These are phyloP conservation scores for Cytospora piceae DNA, from an alignment of 2,329 filamentous ascomycete species.

Conservation along the genomic window DNA sequence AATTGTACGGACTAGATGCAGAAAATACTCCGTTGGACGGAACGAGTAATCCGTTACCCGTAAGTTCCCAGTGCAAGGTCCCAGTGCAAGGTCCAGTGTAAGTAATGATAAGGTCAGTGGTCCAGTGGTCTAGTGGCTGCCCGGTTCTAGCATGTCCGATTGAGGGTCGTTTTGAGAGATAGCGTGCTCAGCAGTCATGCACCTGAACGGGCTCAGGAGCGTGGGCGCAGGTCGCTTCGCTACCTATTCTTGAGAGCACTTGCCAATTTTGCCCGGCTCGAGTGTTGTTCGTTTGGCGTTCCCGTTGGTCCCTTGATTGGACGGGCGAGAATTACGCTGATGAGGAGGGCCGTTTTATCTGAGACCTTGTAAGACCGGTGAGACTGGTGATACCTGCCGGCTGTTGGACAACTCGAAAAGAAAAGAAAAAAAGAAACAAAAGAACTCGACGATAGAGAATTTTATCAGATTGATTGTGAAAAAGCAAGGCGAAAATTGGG, in stretches of 20 bases:
- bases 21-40: constrained; percentile 17
- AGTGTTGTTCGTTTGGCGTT: constrained; percentile 3
- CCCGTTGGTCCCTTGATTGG: constrained; percentile 7
- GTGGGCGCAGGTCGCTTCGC: not conserved
- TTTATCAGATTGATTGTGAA: not conserved
- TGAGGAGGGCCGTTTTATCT: constrained; percentile 3
- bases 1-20: not conserved
- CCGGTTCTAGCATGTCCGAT: constrained; percentile 4
- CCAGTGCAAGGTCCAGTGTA: no score
- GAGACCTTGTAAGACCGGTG: constrained; percentile 14
- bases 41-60: constrained; percentile 16
- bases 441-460: not conserved
- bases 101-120: no score
- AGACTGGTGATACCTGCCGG: not conserved
- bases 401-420: not conserved
- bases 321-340: not conserved
- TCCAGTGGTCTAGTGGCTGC: constrained; percentile 1
- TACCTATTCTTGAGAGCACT: not conserved
- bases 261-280: constrained; percentile 1
- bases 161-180: constrained; percentile 2
- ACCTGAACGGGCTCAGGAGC: constrained; percentile 3
- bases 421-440: not conserved
- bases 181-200: not conserved
- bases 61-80: not conserved
- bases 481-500: constrained; percentile 7